Conservation (phyloP, 192 early-diverging fungal genomes). For the Coemansia sp. region DNA sequence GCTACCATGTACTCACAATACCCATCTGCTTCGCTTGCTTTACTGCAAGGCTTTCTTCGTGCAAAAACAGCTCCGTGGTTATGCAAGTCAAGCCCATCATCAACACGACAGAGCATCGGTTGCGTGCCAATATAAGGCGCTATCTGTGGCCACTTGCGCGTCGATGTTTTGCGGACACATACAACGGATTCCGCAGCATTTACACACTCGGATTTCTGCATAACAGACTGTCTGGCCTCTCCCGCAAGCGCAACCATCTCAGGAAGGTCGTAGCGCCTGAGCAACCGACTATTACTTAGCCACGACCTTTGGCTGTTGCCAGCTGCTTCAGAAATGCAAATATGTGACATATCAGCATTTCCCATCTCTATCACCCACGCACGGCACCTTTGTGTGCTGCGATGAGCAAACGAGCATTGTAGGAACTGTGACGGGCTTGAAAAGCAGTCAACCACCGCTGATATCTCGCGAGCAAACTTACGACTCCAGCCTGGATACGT, state of each 20-base stretch:
- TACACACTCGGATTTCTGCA: not conserved
- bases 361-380: not conserved
- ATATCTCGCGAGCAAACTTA: conserved; percentile 50
- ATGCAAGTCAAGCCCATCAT: not conserved
- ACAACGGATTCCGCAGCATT: not conserved
- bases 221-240: conserved; percentile 2
- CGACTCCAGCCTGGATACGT: conserved; percentile 51
- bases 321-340: not conserved
- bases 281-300: conserved; percentile 26
- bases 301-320: not conserved
- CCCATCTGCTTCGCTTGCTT: not conserved
- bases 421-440: not conserved
- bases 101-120: conserved; percentile 7
- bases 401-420: too few species aligned
- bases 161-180: not conserved
- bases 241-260: conserved; percentile 43
- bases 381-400: too few species aligned
- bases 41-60: not conserved
- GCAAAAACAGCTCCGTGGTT: not conserved
- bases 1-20: conserved; percentile 9
- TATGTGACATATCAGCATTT: not conserved
- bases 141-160: conserved; percentile 7
- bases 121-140: not conserved
- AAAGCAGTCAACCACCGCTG: conserved; percentile 33
- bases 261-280: conserved; percentile 34